Evolutionary conservation across 2,329 filamentous ascomycete species (phyloP).

Genomic region (Cladosporium halotolerans): DNA sequence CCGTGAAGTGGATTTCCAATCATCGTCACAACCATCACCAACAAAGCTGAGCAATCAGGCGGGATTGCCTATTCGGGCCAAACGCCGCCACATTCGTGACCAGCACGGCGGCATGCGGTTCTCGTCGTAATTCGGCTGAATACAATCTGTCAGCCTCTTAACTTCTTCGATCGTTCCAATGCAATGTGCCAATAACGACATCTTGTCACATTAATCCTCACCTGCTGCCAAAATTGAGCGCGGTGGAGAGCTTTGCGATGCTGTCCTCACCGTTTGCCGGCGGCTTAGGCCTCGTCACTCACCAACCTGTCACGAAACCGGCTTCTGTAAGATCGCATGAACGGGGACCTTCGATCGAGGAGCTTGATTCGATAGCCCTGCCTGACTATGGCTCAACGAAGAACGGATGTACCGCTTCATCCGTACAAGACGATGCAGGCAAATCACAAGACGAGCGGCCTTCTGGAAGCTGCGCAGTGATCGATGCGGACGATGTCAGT

Average conservation of each 20-base stretch:
- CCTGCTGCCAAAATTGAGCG: no score
- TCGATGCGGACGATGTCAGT: slow-evolving; percentile 49
- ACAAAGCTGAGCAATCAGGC: no score
- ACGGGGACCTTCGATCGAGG: slow-evolving; percentile 19
- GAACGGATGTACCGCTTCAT: background rate
- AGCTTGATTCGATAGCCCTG: slow-evolving; percentile 24
- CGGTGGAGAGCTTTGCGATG: background rate
- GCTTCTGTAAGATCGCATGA: background rate
- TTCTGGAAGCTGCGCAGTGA: slow-evolving; percentile 23
- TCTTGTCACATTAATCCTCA: no score
- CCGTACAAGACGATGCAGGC: background rate
- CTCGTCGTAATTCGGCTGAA: no score
- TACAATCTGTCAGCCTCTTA: no score
- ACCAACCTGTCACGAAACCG: background rate
- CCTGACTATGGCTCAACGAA: slow-evolving; percentile 17
- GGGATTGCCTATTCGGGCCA: no score
- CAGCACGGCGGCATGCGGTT: no score
- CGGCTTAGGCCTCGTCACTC: background rate
- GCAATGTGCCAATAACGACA: no score
- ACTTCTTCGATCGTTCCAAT: no score
- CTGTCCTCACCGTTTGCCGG: background rate
- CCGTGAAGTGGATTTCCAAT: no score
- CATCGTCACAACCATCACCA: no score
- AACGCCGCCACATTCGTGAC: no score
- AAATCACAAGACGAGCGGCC: slow-evolving; percentile 11